Conservation (phyloP, 441 rosid species). For the Erodium texanum region DNA sequence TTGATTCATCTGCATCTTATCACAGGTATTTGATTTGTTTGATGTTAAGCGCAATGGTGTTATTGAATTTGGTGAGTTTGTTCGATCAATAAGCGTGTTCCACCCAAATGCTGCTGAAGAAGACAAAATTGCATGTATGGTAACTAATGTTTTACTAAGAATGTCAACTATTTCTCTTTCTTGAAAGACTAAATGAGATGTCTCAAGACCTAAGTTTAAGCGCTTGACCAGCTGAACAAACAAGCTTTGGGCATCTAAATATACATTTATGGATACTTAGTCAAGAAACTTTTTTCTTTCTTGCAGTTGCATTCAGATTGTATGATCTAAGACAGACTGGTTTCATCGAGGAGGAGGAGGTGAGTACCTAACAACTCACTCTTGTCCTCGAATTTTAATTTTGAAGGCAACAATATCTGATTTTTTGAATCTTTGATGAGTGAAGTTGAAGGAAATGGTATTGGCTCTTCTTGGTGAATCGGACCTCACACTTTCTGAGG, state of each 20-base stretch:
- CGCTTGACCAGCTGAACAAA: no score
- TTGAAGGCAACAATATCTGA: not conserved
- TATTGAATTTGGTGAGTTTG: slow-evolving; percentile 54
- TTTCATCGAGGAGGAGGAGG: slow-evolving; percentile 55
- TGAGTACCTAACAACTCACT: slow-evolving; percentile 11
- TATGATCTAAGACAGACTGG: slow-evolving; percentile 58
- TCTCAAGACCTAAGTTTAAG: no score
- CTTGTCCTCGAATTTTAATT: not conserved
- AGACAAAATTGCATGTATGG: slow-evolving; percentile 44
- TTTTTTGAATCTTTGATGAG: not conserved
- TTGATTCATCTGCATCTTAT: no score
- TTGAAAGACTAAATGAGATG: no score
- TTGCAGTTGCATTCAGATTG: slow-evolving; percentile 61
- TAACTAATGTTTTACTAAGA: slow-evolving; percentile 1
- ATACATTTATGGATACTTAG: slow-evolving; percentile 10
- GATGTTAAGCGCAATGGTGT: slow-evolving; percentile 42
- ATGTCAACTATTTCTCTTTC: not conserved
- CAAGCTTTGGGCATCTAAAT: no score
- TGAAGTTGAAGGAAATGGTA: slow-evolving; percentile 71
- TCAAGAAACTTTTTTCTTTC: not conserved
- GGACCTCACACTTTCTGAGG: slow-evolving; percentile 40
- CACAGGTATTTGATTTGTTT: slow-evolving; percentile 47
- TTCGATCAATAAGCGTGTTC: slow-evolving; percentile 48
- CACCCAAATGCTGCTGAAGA: slow-evolving; percentile 43
- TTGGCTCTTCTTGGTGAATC: slow-evolving; percentile 58